phyloP scores from a whole-genome alignment of 208 protist genomes.

The Leishmania arabica region DNA sequence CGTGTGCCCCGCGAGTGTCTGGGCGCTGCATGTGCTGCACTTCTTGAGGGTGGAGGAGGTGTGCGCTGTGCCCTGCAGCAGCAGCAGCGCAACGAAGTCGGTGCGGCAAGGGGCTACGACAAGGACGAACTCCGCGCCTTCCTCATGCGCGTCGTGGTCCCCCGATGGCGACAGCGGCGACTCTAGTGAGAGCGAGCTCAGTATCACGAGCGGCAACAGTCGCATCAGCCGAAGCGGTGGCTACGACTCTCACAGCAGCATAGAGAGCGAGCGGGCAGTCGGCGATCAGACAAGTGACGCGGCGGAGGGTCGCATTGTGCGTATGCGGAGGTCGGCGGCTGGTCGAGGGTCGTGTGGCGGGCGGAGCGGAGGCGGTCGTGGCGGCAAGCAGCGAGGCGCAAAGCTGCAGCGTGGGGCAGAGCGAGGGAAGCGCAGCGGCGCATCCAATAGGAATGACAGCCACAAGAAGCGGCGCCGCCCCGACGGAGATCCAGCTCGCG shows the following conservation, averaged over 20 bases:
- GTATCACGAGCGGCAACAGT: not conserved
- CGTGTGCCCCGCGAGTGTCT: slow-evolving; percentile 32
- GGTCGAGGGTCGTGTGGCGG: not conserved
- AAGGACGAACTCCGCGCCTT: not conserved
- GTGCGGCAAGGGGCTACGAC: not conserved
- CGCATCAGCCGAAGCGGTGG: not conserved
- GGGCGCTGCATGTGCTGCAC: slow-evolving; percentile 48
- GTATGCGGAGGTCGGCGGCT: not conserved
- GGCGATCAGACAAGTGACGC: not conserved
- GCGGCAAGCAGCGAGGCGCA: not conserved
- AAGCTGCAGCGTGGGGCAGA: not conserved
- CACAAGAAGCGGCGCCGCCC: not conserved
- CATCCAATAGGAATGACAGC: not conserved
- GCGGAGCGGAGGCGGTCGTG: not conserved
- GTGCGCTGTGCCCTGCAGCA: slow-evolving; percentile 18
- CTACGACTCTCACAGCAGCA: not conserved
- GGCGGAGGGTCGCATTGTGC: not conserved
- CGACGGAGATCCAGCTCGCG: not conserved
- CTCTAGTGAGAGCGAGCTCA: not conserved
- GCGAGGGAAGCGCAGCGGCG: not conserved
- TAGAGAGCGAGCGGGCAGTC: not conserved
- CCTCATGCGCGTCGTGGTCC: not conserved
- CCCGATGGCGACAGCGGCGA: not conserved
- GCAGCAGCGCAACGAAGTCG: not conserved
- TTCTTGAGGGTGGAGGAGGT: slow-evolving; percentile 56